Evolutionary conservation across 106 monocot species (phyloP), one percentile per base, ranked within the genome.

Genomic region (Amphibolis antarctica): DNA sequence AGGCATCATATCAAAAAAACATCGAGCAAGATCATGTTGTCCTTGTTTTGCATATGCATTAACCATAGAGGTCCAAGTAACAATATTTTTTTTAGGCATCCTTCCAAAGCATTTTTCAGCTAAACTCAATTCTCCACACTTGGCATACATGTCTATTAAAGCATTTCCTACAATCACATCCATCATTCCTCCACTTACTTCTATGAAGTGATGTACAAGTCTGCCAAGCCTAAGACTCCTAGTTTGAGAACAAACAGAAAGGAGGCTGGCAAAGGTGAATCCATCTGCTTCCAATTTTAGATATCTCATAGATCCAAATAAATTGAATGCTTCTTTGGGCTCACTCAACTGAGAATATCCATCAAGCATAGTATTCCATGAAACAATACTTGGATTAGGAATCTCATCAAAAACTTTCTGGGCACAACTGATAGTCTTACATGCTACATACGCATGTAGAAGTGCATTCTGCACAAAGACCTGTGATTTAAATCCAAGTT

Each of bases 121-220:
- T 9, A 50, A 61, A 30, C 18, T 10, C 20, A 78, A 53, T 11
- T 82, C 66, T 5, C 82, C 80, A 24, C 82, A 85, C 60, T 89
- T 89, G n/a, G 79, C 85, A 42, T 85, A 83, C 89, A 80, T 78
- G 44, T 85, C 82, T n/a, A 89, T 4, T 65, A 89, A 68, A 31
- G 85, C 89, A 74, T 83, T 89, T 19, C 70, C 72, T 12, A 74
- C 20, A 24, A 85, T 71, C 61, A 89, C 24, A 76, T 85, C 82
- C 15, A 67, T n/a, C 14, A 12, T 46, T 47, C 48, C 20, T 0
- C 75, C 71, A n/a, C 31, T 74, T 5, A 73, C 50, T 43, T 65
- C 42, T 4, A 80, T 53, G 44, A 56, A 70, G 28, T 64, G 63
- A 57, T 89, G 85, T 24, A 82, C 21, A 12, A 71, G 43, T 46